Percentiles rank a stretch among this genome's conserved stretches.
Conservation (phyloP, 2,329 filamentous ascomycete genomes). For the Aspergillus sojae region DNA sequence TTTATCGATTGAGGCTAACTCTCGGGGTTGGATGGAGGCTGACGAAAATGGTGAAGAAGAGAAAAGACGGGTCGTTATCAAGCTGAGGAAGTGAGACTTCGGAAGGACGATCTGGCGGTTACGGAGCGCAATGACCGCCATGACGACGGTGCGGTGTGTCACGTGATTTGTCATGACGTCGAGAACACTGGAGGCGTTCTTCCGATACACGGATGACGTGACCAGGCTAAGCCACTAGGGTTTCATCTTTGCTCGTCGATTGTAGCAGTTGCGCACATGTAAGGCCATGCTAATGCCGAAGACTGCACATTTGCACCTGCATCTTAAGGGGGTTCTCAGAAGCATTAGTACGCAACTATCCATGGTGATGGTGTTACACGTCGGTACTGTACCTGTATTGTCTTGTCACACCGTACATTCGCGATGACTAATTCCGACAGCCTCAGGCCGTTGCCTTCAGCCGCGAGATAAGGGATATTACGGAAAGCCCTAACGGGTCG, state of each 20-base stretch:
- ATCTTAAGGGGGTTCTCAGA: not conserved
- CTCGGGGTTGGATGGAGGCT: not conserved
- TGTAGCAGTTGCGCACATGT: not conserved
- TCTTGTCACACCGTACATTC: not conserved
- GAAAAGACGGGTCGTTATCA: constrained; percentile 16
- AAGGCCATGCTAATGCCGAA: not conserved
- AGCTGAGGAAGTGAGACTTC: constrained; percentile 8
- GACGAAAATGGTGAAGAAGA: constrained; percentile 2
- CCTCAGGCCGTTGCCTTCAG: not conserved
- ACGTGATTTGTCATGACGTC: constrained; percentile 27
- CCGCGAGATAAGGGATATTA: not conserved
- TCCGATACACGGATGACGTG: not conserved
- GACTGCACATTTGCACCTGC: not conserved
- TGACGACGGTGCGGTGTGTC: constrained; percentile 17
- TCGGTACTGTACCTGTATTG: not conserved
- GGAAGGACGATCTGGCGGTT: constrained; percentile 24
- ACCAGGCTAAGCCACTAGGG: not conserved
- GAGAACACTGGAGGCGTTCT: not conserved
- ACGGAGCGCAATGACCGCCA: constrained; percentile 6
- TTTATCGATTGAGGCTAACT: constrained; percentile 8
- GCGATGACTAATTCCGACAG: not conserved
- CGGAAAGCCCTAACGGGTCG: not conserved
- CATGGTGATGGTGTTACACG: not conserved
- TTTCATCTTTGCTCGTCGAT: not conserved
- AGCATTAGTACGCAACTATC: not conserved